Percentiles rank a stretch among this genome's conserved stretches.
phyloP scores from a whole-genome alignment of 306 rosid species.

The Herpetospermum pedunculosum region DNA sequence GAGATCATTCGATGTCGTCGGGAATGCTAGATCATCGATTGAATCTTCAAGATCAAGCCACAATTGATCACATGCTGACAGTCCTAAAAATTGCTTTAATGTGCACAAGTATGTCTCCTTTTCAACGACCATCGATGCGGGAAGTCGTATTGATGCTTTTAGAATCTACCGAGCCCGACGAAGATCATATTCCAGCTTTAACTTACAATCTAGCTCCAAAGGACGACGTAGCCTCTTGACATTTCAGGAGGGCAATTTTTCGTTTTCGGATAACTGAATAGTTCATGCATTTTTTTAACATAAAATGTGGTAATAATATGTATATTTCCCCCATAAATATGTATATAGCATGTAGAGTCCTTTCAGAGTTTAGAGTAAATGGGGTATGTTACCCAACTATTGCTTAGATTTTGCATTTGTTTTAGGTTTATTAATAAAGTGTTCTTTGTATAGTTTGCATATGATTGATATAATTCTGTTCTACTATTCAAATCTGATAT shows the following conservation, averaged over 20 bases:
- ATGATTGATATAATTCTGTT: not conserved
- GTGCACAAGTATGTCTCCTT: conserved; percentile 68
- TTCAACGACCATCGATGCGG: conserved; percentile 66
- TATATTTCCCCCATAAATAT: not conserved
- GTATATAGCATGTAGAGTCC: not conserved
- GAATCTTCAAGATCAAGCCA: conserved; percentile 47
- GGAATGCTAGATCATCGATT: conserved; percentile 63
- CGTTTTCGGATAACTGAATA: conserved; percentile 2
- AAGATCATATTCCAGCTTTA: conserved; percentile 32
- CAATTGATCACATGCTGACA: conserved; percentile 58
- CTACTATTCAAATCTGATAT: not conserved
- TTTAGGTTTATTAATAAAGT: not conserved
- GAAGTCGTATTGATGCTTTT: conserved; percentile 72
- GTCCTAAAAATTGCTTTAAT: conserved; percentile 69
- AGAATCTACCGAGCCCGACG: conserved; percentile 53
- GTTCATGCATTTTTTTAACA: conserved; percentile 1
- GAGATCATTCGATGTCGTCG: conserved; percentile 39
- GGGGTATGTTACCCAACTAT: conserved; percentile 5
- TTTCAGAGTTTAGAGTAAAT: not conserved
- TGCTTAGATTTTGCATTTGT: conserved; percentile 1
- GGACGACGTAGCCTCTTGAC: conserved; percentile 13
- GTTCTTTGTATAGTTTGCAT: not conserved
- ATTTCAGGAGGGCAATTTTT: not conserved
- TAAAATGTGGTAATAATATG: not conserved
- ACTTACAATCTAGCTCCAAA: conserved; percentile 30